Evolutionary conservation across 345 rosid species (phyloP), one percentile per base, ranked within the genome.

Genomic region (Microcos paniculata): DNA sequence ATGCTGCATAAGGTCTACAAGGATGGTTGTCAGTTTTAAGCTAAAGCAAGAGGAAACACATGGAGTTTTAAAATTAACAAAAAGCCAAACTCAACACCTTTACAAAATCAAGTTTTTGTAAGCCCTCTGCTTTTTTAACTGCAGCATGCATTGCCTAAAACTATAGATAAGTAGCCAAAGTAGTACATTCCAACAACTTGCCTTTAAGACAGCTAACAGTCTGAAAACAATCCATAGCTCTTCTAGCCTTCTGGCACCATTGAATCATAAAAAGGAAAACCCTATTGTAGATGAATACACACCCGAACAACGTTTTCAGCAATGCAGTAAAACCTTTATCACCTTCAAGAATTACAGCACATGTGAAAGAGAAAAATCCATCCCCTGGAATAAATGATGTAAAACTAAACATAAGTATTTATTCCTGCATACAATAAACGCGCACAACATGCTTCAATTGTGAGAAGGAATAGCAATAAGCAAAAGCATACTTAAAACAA

Each of bases 181-280:
- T 70, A 62, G 59, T 59, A 21, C 77, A 66, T 63, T 51, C 33
- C 19, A 72, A 65, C 45, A 73, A 30, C 84, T 85, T 77, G 90
- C 93, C 85, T 76, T 82, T 90, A 77, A 80, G 78, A 74, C 53
- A 79, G 72, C 67, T 77, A 79, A 80, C 72, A 78, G 85, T 79
- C 80, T 61, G 77, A 67, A 82, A 73, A 83, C 79, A 78, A 76
- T 78, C 80, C 91, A 91, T 88, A 62, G 77, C 78, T 85, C 84
- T 62, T 62, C 88, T 85, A 83, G 67, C 87, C 87, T 66, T 48
- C 72, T 33, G 79, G 87, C 80, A 84, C 81, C 88, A 93, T 81
- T 73, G 81, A 92, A 80, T 81, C 82, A 73, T 75, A 79, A 63
- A 78, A 77, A 73, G 62, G 72, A 64, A 78, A 81, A 77, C 69